phyloP scores from a whole-genome alignment of 495 filamentous ascomycete species.

The Astrothelium subdiscretum region DNA sequence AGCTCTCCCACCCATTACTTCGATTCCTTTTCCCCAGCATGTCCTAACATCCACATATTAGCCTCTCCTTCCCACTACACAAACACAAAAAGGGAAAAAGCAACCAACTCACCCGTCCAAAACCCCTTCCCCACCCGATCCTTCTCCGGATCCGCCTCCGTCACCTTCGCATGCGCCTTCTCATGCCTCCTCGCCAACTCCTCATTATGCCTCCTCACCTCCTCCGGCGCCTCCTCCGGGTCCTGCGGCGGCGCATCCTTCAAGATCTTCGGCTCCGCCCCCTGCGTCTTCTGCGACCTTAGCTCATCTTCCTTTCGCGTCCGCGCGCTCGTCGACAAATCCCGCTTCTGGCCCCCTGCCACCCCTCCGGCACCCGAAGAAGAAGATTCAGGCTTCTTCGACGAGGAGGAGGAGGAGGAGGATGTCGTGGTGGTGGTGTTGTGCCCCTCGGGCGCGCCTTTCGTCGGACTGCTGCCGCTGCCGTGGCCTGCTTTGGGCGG shows the following conservation, averaged over 20 bases:
- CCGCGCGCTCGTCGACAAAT: not conserved
- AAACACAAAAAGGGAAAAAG: no score
- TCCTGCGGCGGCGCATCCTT: conserved; percentile 36
- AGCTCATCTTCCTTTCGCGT: conserved; percentile 2
- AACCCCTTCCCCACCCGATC: conserved; percentile 24
- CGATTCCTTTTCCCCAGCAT: not conserved
- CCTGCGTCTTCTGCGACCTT: conserved; percentile 16
- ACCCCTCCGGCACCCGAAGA: no score
- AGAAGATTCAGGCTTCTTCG: no score
- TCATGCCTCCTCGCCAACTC: conserved; percentile 47
- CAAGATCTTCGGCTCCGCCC: conserved; percentile 29
- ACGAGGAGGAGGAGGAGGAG: no score
- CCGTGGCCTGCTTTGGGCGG: conserved; percentile 20
- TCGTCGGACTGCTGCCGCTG: conserved; percentile 7
- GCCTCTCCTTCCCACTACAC: not conserved
- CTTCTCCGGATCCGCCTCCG: conserved; percentile 18
- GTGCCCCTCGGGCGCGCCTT: conserved; percentile 2
- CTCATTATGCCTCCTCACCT: conserved; percentile 44
- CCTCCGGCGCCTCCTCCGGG: conserved; percentile 14
- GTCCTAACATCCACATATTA: not conserved
- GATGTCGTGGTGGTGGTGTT: not conserved
- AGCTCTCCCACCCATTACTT: not conserved
- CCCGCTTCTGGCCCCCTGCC: not conserved
- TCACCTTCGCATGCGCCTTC: conserved; percentile 25
- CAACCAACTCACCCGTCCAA: conserved; percentile 21